Evolutionary conservation across 2,329 filamentous ascomycete genomes (phyloP), one percentile per base, ranked within the genome.

Genomic region (Penicillium sp.): DNA sequence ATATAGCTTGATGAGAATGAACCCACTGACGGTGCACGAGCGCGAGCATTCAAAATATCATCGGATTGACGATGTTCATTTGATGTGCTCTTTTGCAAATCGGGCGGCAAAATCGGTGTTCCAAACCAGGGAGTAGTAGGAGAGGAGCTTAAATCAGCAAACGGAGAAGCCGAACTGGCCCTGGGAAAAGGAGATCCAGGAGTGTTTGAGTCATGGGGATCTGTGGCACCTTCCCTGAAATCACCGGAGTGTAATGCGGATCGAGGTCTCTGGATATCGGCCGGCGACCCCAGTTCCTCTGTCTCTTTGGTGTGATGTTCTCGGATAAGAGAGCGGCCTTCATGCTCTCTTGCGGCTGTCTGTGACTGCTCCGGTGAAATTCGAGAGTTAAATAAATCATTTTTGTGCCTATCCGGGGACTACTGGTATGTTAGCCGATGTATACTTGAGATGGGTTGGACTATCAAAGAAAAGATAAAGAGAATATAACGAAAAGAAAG

Each of bases 1-100:
- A 89, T 82, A 72, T 96, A 97, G 65, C 86, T 92, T 2, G 87
- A 89, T 0, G 89, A 88, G 15, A 90, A 81, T 1, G 91, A 91
- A 3, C 87, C 88, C 10, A 89, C 69, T 1, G 86, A 87, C 8
- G 87, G 87, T 19, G 82, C 77, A 23, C 79, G 75, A 0, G 81
- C 79, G 45, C 70, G 69, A 49, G 64, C 63, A 59, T 61, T 41
- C 49, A 66, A 62, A 31, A 57, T 50, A 64, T 61, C 21, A 46
- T 59, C 48, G 38, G 62, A 53, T 16, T 59, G 62, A 29, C 57
- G 60, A 19, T 46, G 5, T 11, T 46, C 48, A 40, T 36, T 53
- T 8, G 23, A 29, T 23, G 36, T 39, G n/a, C 21, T 31, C n/a
- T 34, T 33, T 29, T 53, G 47, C 16, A 59, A 53, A 21, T 16